Evolutionary conservation across 78 protist genomes (phyloP), one percentile per base, ranked within the genome.

Genomic region (Emiliania huxleyi): DNA sequence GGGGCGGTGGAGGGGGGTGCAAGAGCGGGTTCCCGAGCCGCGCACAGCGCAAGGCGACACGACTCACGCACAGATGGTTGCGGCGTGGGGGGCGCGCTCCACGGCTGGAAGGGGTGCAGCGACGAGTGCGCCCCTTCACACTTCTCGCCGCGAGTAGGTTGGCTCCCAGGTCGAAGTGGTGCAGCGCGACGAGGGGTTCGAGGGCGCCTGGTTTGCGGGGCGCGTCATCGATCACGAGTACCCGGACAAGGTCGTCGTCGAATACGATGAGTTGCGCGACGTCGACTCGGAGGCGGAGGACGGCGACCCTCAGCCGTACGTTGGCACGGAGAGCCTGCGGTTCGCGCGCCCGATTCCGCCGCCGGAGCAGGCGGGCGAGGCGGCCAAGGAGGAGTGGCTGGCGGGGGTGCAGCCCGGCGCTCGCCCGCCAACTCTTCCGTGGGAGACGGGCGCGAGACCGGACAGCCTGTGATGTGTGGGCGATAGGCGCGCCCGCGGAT

Each of bases 91-190:
- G n/a, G n/a, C n/a, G n/a, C n/a, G n/a, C n/a, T n/a, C n/a, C n/a
- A n/a, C n/a, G n/a, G n/a, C n/a, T n/a, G n/a, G n/a, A n/a, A n/a
- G n/a, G n/a, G n/a, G n/a, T n/a, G n/a, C n/a, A n/a, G n/a, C n/a
- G n/a, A n/a, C n/a, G n/a, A n/a, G n/a, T n/a, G n/a, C n/a, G n/a
- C n/a, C n/a, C n/a, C n/a, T n/a, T n/a, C n/a, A n/a, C n/a, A n/a
- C n/a, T n/a, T n/a, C n/a, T n/a, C n/a, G n/a, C n/a, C n/a, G n/a
- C n/a, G n/a, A n/a, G n/a, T n/a, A n/a, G n/a, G n/a, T n/a, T n/a
- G n/a, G n/a, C n/a, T n/a, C n/a, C n/a, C n/a, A n/a, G n/a, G 83
- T 73, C 21, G 83, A 73, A 42, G 83, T 73, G 37, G n/a, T 73
- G 83, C 83, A 73, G 42, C 8, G 1, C 21, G 83, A 73, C 83